Evolutionary conservation across 768 basidiomycete species (phyloP).

Genomic region (Tylopilus sp.): DNA sequence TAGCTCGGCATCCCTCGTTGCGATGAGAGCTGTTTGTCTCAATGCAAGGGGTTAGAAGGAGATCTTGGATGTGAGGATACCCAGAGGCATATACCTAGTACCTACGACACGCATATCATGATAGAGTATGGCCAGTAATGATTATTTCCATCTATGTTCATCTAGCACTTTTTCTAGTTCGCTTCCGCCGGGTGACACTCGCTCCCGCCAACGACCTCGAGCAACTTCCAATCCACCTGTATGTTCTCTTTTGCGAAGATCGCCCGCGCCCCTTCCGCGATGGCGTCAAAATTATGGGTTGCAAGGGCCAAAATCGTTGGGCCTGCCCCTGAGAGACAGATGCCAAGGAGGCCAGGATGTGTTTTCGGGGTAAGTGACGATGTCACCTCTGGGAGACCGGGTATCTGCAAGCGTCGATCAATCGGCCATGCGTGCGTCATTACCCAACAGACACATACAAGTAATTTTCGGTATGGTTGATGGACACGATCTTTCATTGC

Average conservation of each 20-base stretch:
- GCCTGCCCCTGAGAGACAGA: constrained; percentile 96
- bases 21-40: constrained; percentile 87
- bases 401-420: constrained; percentile 58
- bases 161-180: constrained; percentile 13
- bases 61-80: constrained; percentile 19
- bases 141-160: constrained; percentile 4
- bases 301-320: constrained; percentile 97
- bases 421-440: not conserved
- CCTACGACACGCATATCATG: constrained; percentile 13
- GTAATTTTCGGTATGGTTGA: constrained; percentile 87
- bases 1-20: constrained; percentile 63
- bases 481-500: constrained; percentile 99
- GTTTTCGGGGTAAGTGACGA: constrained; percentile 81
- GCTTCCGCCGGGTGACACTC: constrained; percentile 18
- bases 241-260: constrained; percentile 73
- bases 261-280: constrained; percentile 74
- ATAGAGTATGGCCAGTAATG: constrained; percentile 20
- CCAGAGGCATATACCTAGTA: constrained; percentile 25
- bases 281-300: constrained; percentile 75
- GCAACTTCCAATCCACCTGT: constrained; percentile 86
- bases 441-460: constrained; percentile 49
- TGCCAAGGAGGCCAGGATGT: constrained; percentile 94
- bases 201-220: constrained; percentile 58
- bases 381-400: constrained; percentile 91
- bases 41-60: constrained; percentile 64